Base-by-base conservation (phyloP, 352 stramenopile genomes). In the Globisporangium nunn region DNA sequence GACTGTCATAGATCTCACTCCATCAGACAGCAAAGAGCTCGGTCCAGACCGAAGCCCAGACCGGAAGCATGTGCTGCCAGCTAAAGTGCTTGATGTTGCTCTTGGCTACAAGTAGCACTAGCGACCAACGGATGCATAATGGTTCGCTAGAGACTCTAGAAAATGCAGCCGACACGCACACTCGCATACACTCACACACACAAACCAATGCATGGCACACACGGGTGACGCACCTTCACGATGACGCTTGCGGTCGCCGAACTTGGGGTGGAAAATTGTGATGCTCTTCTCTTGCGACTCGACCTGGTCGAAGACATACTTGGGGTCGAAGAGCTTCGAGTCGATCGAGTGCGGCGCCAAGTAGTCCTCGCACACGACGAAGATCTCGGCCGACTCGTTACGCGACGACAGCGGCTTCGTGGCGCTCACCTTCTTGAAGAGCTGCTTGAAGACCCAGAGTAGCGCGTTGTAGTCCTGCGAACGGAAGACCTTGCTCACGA, bases 321-420 rank as follows among this genome's bases (percentile, higher is more conserved):
- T 98, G 12, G 96, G 96, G 73, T 99, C 95, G 52, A 99, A 95
- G 29, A 99, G 80, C 58, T 97, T 93, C 1, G 96, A 78, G 73
- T 99, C 98, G 64, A 99, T 98, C 49, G 96, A 98, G 56, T 98
- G 83, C 1, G 97, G 97, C 4, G 89, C 92, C 43, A 98, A 70
- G 71, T 98, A 99, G 33, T 94, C 81, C 59, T 93, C 72, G 70
- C 97, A 99, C 1, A 99, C 92, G 17, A 99, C 94, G 73, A 99
- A 99, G 68, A 99, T 99, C 77, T 99, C 98, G n/a, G 98, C 97
- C 11, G 95, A 99, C 64, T 99, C 96, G 63, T 93, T 96, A 75
- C 98, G 91, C 56, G 89, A 98, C 10, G 95, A 98, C 37, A 96
- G 80, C n/a, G 98, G 98, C 77, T 99, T 99, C 50, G 98, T 98